Evolutionary conservation across 2,329 filamentous ascomycete genomes (phyloP).

Genomic region (Pseudocercospora crystallina): DNA sequence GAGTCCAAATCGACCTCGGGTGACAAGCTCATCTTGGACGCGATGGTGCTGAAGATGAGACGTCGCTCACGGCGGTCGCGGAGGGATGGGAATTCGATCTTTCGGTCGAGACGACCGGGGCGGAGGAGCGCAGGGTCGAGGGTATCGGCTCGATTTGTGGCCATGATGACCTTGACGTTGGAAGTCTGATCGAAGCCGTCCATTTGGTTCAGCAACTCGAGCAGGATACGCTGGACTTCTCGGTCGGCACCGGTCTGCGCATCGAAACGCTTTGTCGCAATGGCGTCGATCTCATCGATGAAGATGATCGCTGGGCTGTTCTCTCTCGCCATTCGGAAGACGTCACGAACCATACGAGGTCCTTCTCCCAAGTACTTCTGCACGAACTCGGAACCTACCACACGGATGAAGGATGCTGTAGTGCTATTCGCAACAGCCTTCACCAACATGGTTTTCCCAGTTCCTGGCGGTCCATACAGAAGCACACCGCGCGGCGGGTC

Average conservation of each 20-base stretch:
- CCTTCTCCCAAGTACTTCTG: conserved; percentile 98
- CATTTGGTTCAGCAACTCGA: conserved; percentile 99
- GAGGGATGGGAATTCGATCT: conserved; percentile 97
- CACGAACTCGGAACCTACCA: conserved; percentile 97
- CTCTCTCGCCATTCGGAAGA: conserved; percentile 98
- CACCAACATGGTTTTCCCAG: conserved; percentile 95
- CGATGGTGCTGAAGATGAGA: conserved; percentile 97
- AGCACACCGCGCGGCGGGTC: conserved; percentile 95
- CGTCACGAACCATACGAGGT: conserved; percentile 97
- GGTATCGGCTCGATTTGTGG: conserved; percentile 96
- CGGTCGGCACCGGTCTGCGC: conserved; percentile 96
- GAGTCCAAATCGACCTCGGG: conserved; percentile 96
- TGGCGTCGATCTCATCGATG: conserved; percentile 98
- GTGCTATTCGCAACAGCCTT: conserved; percentile 99
- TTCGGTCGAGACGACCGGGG: conserved; percentile 91
- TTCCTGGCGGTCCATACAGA: conserved; percentile 92
- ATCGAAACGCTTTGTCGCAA: conserved; percentile 98
- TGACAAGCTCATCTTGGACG: conserved; percentile 92
- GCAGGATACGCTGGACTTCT: conserved; percentile 96
- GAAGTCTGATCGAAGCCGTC: conserved; percentile 98
- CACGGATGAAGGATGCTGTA: conserved; percentile 95
- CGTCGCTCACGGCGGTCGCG: conserved; percentile 91
- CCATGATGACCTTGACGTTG: conserved; percentile 99
- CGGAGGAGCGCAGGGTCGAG: conserved; percentile 92
- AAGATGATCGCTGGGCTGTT: conserved; percentile 99